Percentiles rank a stretch among this genome's conserved stretches.
phyloP scores from a whole-genome alignment of 495 filamentous ascomycete species.

The Tuber microsphaerosporum region DNA sequence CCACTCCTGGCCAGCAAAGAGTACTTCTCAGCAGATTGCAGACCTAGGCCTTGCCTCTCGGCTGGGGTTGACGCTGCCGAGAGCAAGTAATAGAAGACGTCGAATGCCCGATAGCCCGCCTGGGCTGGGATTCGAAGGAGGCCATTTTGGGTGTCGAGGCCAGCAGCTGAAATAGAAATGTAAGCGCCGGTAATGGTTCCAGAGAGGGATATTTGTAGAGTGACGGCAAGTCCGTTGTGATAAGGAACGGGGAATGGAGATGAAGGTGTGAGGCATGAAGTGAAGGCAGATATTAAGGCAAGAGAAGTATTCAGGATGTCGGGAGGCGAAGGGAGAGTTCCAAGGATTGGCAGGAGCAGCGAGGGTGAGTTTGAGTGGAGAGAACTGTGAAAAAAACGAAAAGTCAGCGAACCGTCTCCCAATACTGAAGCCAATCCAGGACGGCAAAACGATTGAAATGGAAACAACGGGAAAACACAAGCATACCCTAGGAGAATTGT shows the following conservation, averaged over 20 bases:
- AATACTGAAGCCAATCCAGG: background rate
- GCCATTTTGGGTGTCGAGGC: slow-evolving; percentile 75
- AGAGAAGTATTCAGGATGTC: slow-evolving; percentile 66
- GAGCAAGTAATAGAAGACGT: slow-evolving; percentile 94
- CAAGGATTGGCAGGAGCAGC: slow-evolving; percentile 70
- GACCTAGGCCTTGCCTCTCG: slow-evolving; percentile 81
- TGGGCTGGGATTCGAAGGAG: slow-evolving; percentile 74
- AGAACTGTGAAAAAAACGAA: slow-evolving; percentile 51
- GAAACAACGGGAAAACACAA: slow-evolving; percentile 7
- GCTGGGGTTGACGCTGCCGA: slow-evolving; percentile 82
- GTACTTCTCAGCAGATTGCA: slow-evolving; percentile 74
- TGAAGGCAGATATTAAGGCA: slow-evolving; percentile 72
- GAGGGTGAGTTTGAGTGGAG: slow-evolving; percentile 84
- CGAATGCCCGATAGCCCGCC: slow-evolving; percentile 84
- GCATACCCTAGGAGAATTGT: slow-evolving; percentile 80
- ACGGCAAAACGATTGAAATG: background rate
- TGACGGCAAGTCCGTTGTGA: slow-evolving; percentile 71
- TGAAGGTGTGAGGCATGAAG: slow-evolving; percentile 75
- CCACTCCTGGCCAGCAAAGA: slow-evolving; percentile 68
- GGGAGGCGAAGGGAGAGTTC: slow-evolving; percentile 70
- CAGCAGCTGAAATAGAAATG: slow-evolving; percentile 74
- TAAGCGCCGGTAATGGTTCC: slow-evolving; percentile 70
- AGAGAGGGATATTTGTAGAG: slow-evolving; percentile 69
- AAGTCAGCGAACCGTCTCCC: background rate
- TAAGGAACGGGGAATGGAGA: slow-evolving; percentile 73